Evolutionary conservation across 305 asterid genomes (phyloP).

Genomic region (Coffea humblotiana): DNA sequence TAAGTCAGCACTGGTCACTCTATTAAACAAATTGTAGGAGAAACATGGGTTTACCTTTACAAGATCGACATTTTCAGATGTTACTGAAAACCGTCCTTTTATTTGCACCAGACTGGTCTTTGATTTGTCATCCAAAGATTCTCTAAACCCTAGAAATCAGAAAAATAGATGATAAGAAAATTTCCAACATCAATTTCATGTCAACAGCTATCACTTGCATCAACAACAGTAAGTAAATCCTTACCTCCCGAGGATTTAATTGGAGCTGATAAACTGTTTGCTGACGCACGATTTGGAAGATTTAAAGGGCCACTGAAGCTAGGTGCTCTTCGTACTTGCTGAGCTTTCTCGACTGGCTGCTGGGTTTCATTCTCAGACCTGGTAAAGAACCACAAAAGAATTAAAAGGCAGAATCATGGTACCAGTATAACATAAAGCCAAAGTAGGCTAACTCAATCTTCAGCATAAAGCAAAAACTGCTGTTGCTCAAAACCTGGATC

Average conservation of each 20-base stretch:
- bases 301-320: slow-evolving; percentile 95
- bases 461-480: not conserved
- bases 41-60: slow-evolving; percentile 65
- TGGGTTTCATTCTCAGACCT: slow-evolving; percentile 74
- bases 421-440: not conserved
- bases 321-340: slow-evolving; percentile 72
- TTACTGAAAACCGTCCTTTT: slow-evolving; percentile 97
- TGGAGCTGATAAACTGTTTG: slow-evolving; percentile 98
- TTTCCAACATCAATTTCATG: slow-evolving; percentile 9
- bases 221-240: slow-evolving; percentile 20
- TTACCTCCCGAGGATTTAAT: slow-evolving; percentile 96
- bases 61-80: slow-evolving; percentile 99
- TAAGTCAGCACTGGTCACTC: slow-evolving; percentile 46
- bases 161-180: slow-evolving; percentile 19
- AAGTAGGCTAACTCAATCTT: not conserved
- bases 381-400: slow-evolving; percentile 25
- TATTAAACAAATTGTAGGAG: slow-evolving; percentile 20
- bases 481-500: not conserved
- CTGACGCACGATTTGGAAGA: slow-evolving; percentile 97
- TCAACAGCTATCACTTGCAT: slow-evolving; percentile 22
- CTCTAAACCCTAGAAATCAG: slow-evolving; percentile 63
- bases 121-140: slow-evolving; percentile 86
- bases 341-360: slow-evolving; percentile 59
- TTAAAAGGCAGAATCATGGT: not conserved
- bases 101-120: slow-evolving; percentile 89